phyloP scores from a whole-genome alignment of 2,329 filamentous ascomycete species.

The Cladophialophora immunda region DNA sequence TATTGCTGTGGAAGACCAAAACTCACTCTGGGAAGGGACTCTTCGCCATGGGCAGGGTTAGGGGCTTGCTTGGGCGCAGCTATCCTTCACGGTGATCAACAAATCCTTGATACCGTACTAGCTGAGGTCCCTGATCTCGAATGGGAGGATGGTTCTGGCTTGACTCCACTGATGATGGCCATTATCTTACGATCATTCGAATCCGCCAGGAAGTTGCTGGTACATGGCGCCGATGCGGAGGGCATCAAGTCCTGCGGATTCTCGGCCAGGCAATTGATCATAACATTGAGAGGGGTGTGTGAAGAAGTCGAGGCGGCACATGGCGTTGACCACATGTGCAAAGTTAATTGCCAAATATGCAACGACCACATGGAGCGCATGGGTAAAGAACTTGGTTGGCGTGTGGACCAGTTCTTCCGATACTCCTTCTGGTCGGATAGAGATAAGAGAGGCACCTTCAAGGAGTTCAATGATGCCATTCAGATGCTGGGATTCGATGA shows the following conservation, averaged over 20 bases:
- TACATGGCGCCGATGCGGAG: background rate
- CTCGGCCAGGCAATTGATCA: background rate
- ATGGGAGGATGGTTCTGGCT: background rate
- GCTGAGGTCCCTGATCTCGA: background rate
- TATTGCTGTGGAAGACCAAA: background rate
- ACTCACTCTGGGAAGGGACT: background rate
- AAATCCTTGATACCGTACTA: background rate
- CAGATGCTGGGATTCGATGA: background rate
- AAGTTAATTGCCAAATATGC: background rate
- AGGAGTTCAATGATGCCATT: slow-evolving; percentile 6
- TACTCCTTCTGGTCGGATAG: background rate
- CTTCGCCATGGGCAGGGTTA: background rate
- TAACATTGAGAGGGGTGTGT: background rate
- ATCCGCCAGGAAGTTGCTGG: background rate
- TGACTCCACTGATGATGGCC: background rate
- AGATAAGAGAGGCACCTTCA: background rate
- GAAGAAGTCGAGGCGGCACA: background rate
- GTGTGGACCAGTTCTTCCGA: background rate
- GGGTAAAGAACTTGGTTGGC: background rate
- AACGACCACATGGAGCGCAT: background rate
- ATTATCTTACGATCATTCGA: background rate
- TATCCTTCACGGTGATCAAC: background rate
- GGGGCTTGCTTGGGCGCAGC: background rate
- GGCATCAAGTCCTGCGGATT: background rate
- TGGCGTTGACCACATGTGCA: background rate